Conservation (phyloP, 2,329 filamentous ascomycete genomes). For the Fusarium sp. region DNA sequence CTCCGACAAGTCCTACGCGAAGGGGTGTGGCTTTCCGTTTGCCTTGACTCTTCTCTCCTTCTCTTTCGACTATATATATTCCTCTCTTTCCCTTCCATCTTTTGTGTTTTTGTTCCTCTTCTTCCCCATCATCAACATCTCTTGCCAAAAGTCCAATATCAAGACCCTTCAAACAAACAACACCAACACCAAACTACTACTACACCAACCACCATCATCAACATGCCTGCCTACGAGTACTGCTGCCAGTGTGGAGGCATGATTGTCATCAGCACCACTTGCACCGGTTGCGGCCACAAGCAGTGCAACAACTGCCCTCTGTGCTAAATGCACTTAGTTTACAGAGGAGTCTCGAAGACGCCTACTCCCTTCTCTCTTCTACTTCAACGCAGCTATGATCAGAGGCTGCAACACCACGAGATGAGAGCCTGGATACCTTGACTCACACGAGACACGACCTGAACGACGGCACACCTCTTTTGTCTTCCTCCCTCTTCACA, state of each 20-base stretch:
- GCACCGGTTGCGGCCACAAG: slow-evolving; percentile 63
- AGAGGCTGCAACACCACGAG: slow-evolving; percentile 1
- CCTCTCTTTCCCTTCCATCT: slow-evolving; percentile 26
- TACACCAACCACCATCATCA: slow-evolving; percentile 31
- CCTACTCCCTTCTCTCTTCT: neutral
- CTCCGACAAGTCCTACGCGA: slow-evolving; percentile 13
- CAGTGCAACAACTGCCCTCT: slow-evolving; percentile 62
- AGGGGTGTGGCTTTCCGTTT: slow-evolving; percentile 5
- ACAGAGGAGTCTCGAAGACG: slow-evolving; percentile 17
- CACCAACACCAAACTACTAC: neutral
- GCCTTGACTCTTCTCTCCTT: neutral
- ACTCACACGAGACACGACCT: slow-evolving; percentile 28
- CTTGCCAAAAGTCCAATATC: neutral
- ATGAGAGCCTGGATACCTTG: slow-evolving; percentile 17
- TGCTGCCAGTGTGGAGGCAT: slow-evolving; percentile 68
- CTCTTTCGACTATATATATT: slow-evolving; percentile 41
- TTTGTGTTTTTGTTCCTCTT: neutral
- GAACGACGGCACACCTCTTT: slow-evolving; percentile 22
- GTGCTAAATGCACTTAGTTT: slow-evolving; percentile 45
- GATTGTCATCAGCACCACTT: slow-evolving; percentile 68
- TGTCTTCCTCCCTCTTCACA: neutral
- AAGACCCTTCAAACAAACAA: slow-evolving; percentile 9
- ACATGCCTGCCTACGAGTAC: slow-evolving; percentile 62
- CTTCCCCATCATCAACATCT: neutral
- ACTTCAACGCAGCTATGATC: neutral